Conservation (phyloP, 305 asterid genomes). For the Fraxinus angustifolia region DNA sequence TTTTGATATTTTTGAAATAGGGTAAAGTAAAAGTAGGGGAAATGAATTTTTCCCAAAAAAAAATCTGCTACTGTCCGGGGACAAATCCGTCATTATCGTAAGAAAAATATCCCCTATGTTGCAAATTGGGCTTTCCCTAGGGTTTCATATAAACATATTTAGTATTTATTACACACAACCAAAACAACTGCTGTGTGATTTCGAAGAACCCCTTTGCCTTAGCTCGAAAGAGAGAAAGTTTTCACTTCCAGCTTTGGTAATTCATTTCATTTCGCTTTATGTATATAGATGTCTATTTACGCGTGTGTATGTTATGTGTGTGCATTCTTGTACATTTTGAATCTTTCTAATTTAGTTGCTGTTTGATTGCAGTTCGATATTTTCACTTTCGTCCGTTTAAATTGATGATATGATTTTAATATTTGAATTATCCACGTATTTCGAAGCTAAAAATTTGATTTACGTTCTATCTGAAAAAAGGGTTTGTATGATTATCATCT, state of each 20-base stretch:
- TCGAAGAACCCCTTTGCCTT: too few relatives aligned
- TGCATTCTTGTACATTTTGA: background rate
- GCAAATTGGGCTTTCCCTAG: background rate
- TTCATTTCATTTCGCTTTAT: background rate
- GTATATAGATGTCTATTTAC: background rate
- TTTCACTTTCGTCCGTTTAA: background rate
- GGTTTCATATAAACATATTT: background rate
- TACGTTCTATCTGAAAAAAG: background rate
- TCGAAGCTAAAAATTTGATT: background rate
- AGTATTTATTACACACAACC: too few relatives aligned
- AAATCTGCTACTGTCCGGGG: background rate
- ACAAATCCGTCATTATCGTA: background rate
- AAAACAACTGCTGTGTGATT: too few relatives aligned
- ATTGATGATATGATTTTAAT: background rate
- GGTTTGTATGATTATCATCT: background rate
- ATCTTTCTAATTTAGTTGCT: background rate
- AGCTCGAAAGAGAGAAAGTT: too few relatives aligned
- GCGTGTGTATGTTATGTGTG: background rate
- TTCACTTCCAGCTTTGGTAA: background rate
- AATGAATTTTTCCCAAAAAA: too few relatives aligned
- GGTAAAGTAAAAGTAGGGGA: too few relatives aligned
- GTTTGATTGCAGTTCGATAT: background rate
- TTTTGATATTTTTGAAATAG: too few relatives aligned
- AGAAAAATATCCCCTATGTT: background rate
- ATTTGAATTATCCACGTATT: background rate